Conservation (phyloP, 2,329 filamentous ascomycete species). For the Mariannaea sp. region DNA sequence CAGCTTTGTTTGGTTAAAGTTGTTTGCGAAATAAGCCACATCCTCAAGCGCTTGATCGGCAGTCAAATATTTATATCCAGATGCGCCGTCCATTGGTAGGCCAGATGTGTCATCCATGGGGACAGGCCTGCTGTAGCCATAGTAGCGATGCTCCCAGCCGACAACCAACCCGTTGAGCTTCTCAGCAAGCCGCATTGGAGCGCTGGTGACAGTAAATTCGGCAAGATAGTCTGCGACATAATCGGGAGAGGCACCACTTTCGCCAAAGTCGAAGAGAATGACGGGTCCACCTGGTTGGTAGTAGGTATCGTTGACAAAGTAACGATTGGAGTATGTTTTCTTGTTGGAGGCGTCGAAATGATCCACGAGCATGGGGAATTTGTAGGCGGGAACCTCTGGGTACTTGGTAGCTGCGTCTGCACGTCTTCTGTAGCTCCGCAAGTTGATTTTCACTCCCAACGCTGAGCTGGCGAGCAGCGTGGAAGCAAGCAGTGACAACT, state of each 20-base stretch:
- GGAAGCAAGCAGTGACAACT: conserved; percentile 3
- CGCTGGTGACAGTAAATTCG: conserved; percentile 14
- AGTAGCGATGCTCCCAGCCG: conserved; percentile 36
- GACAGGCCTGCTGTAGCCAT: conserved; percentile 32
- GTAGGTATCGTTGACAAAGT: conserved; percentile 33
- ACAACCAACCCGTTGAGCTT: conserved; percentile 30
- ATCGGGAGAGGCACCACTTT: conserved; percentile 17
- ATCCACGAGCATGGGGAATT: conserved; percentile 26
- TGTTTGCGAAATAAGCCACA: conserved; percentile 38
- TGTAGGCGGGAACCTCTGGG: conserved; percentile 19
- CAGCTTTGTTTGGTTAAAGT: conserved; percentile 42
- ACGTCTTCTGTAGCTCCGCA: conserved; percentile 1
- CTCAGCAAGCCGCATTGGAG: conserved; percentile 28
- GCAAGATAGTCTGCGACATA: conserved; percentile 18
- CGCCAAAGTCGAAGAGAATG: conserved; percentile 34
- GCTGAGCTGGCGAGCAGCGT: conserved; percentile 7
- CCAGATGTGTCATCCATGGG: conserved; percentile 22
- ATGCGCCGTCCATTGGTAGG: conserved; percentile 9
- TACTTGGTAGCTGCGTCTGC: not conserved
- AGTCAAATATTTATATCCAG: conserved; percentile 32
- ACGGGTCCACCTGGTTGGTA: conserved; percentile 33
- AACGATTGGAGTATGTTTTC: conserved; percentile 29
- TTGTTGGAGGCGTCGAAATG: conserved; percentile 30
- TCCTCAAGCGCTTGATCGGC: conserved; percentile 38
- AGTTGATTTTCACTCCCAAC: conserved; percentile 12